Base-by-base conservation (phyloP, 1,284 basidiomycete species). In the Anthracocystis panici-leucophaei region DNA sequence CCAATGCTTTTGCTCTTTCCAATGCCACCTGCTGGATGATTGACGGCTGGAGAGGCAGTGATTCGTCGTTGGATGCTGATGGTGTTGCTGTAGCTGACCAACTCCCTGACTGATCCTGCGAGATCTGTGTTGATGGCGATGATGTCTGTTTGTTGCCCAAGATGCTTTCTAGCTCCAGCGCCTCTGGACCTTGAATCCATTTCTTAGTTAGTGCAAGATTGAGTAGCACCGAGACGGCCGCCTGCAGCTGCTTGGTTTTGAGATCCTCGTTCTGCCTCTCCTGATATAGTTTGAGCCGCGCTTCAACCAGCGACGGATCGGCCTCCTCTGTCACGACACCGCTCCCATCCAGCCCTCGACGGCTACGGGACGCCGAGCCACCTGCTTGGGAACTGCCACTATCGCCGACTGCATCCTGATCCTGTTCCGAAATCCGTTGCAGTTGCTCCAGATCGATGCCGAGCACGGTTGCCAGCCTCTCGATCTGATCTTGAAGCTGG, bases 121-220 rank as follows among this genome's bases (percentile, higher is more conserved):
- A n/a, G 10, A 16, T 21, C 12, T 40, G 40, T 16, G 10, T 21
- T 18, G 59, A 20, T 11, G 48, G n/a, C 9, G 57, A 20, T n/a
- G 57, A 6, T 23, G 52, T 7, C n/a, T 20, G 52, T 2, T 42
- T 58, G 35, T 48, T 61, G n/a, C 77, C 68, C 44, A 82, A 35
- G 27, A 82, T 78, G 5, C 40, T 46, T 23, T 80, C 67, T 44
- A 82, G 31, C 23, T 75, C 67, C 21, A 81, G 49, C 7, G 68
- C 81, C 42, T 82, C 81, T 7, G 65, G 58, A 0, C 81, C 81
- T 14, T 72, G 67, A 1, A 82, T 55, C 79, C 79, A 81, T 5
- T 76, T 67, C 12, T 71, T 72, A 29, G 66, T 62, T 27, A 81
- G 64, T 14, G 81, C 78, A 14, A 81, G 55, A 3, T 68, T 55